Evolutionary conservation across 768 basidiomycete species (phyloP).

Genomic region (Trametes cubensis): DNA sequence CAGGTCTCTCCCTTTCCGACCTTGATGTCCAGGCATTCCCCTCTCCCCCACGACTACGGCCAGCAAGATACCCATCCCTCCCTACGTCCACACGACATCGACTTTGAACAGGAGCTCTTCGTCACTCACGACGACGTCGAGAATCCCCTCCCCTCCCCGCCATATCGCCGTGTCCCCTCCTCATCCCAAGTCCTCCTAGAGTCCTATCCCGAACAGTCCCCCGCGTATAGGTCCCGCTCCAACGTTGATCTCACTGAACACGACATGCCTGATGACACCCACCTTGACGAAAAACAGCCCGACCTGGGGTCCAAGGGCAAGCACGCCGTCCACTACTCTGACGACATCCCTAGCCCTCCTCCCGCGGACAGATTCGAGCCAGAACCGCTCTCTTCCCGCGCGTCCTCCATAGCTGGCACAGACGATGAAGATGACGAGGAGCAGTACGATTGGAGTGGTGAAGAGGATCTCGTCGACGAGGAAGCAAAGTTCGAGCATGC

Average conservation of each 20-base stretch:
- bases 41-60: conserved; percentile 8
- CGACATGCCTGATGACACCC: conserved; percentile 29
- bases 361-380: conserved; percentile 24
- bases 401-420: conserved; percentile 51
- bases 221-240: conserved; percentile 31
- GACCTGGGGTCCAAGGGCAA: conserved; percentile 30
- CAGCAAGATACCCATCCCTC: conserved; percentile 1
- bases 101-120: conserved; percentile 26
- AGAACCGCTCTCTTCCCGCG: conserved; percentile 34
- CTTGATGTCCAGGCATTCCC: conserved; percentile 9
- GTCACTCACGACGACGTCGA: conserved; percentile 23
- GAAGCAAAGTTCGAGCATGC: conserved; percentile 65
- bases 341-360: conserved; percentile 39
- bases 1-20: not conserved
- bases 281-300: conserved; percentile 26
- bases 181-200: conserved; percentile 37
- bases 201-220: conserved; percentile 27
- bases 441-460: conserved; percentile 78
- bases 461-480: conserved; percentile 74
- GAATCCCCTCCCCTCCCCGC: conserved; percentile 40
- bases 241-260: conserved; percentile 26
- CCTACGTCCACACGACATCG: conserved; percentile 9
- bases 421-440: conserved; percentile 63
- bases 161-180: conserved; percentile 41
- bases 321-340: conserved; percentile 58